Percentiles rank a stretch among this genome's conserved stretches.
These are phyloP conservation scores for Amanita pallidorosea DNA, from an alignment of 768 basidiomycete genomes.

Conservation along the genomic window DNA sequence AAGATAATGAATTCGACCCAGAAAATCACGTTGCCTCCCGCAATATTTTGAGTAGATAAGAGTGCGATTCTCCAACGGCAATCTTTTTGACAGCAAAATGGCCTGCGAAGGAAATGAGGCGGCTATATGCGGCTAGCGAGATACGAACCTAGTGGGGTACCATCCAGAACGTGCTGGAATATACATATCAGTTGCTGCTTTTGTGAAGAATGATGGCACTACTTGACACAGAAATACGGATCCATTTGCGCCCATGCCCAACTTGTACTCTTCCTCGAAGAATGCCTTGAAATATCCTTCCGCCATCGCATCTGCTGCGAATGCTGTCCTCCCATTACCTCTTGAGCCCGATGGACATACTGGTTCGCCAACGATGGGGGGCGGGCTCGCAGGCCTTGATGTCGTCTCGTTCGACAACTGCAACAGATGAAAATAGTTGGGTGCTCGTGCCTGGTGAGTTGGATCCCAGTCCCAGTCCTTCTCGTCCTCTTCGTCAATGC, in stretches of 20 bases:
- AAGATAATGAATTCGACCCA: not conserved
- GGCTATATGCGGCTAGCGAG: constrained; percentile 4
- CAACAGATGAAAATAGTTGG: constrained; percentile 76
- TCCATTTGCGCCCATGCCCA: constrained; percentile 95
- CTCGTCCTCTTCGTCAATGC: constrained; percentile 7
- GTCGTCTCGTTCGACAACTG: constrained; percentile 59
- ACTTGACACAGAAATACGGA: constrained; percentile 86
- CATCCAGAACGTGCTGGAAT: constrained; percentile 72
- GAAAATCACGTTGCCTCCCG: constrained; percentile 41
- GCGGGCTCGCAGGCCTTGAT: constrained; percentile 42
- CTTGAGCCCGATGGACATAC: constrained; percentile 3
- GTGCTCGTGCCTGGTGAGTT: constrained; percentile 40
- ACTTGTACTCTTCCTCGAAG: constrained; percentile 79
- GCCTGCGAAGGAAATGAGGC: constrained; percentile 24
- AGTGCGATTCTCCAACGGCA: constrained; percentile 83
- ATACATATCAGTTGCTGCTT: not conserved
- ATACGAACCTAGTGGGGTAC: constrained; percentile 63
- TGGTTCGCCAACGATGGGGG: constrained; percentile 14
- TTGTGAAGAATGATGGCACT: constrained; percentile 7
- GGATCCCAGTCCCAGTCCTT: constrained; percentile 22
- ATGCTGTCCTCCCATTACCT: constrained; percentile 23
- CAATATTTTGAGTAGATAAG: constrained; percentile 74
- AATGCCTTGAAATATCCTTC: constrained; percentile 91
- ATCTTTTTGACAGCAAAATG: constrained; percentile 96
- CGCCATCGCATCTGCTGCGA: constrained; percentile 68